Evolutionary conservation across 306 rosid species (phyloP), one percentile per base, ranked within the genome.

Genomic region (Pachyrhizus erosus): DNA sequence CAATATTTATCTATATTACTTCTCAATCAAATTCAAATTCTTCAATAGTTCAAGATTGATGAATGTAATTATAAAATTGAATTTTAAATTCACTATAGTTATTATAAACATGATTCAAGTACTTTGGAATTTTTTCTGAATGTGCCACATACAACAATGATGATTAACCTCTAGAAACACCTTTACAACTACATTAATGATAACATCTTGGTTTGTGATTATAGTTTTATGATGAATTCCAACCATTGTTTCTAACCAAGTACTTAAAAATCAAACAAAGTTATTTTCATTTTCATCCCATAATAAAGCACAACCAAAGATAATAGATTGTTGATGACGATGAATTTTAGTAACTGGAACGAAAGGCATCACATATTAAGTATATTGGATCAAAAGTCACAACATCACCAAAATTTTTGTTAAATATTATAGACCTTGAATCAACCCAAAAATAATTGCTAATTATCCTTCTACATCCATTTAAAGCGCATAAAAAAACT

Each of bases 341-440:
- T 70, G 43, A 23, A 70, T n/a, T n/a, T n/a, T n/a, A n/a, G n/a
- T n/a, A n/a, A 71, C 48, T 46, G 76, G 61, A 9, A 51, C 29
- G 4, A 73, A 73, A 31, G 65, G 2, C 65, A 48, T 49, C 11
- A 2, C 29, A 5, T 29, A 54, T 31, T 4, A 52, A 13, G 18
- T 74, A 34, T 20, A 34, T 34, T 12, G 21, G 51, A 70, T 73
- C 49, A 54, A 73, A 73, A 52, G 78, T 73, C 29, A 9, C 77
- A 0, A 73, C 49, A 31, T 52, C 78, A 29, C 26, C 33, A 33
- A 73, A 34, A 54, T 74, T 34, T 7, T 54, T 74, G 45, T 74
- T 33, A 5, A 34, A 14, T 33, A 52, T 74, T 74, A 14, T 51
- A 52, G 51, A 74, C 9, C 39, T 57, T 37, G 15, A 17, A 57